Evolutionary conservation across 2,329 filamentous ascomycete species (phyloP).

Genomic region (Lachnellula occidentalis): DNA sequence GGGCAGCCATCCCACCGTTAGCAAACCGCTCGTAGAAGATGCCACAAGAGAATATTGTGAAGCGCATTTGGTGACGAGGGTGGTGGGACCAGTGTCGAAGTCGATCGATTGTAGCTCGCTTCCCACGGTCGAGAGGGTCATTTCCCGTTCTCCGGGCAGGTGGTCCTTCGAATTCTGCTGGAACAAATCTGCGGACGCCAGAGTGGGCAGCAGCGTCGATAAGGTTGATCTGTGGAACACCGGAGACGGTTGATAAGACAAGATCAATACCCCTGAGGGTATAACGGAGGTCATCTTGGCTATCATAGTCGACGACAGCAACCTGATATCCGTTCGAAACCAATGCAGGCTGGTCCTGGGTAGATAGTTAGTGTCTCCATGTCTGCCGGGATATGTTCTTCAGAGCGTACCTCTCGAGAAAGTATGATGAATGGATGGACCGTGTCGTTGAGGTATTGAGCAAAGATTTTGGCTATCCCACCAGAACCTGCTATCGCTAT

Average conservation of each 20-base stretch:
- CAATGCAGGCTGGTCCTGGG: constrained; percentile 34
- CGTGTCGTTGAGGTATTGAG: constrained; percentile 55
- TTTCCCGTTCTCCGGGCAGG: constrained; percentile 46
- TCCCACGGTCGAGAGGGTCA: constrained; percentile 58
- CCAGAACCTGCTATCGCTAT: constrained; percentile 58
- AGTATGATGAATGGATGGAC: constrained; percentile 66
- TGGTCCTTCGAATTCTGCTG: constrained; percentile 69
- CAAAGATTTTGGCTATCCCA: constrained; percentile 52
- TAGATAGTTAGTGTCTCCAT: constrained; percentile 6
- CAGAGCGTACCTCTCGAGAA: constrained; percentile 52
- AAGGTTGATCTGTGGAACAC: constrained; percentile 60
- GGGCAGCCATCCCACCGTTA: constrained; percentile 56
- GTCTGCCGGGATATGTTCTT: neutral
- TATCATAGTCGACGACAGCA: constrained; percentile 61
- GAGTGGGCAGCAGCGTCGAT: constrained; percentile 65
- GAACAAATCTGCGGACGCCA: constrained; percentile 63
- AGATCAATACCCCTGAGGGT: constrained; percentile 67
- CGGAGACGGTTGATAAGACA: constrained; percentile 68
- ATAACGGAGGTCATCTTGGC: constrained; percentile 53
- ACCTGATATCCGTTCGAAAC: constrained; percentile 52
- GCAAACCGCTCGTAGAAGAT: constrained; percentile 72
- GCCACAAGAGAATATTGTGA: constrained; percentile 68
- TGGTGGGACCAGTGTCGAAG: constrained; percentile 48
- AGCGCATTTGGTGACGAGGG: constrained; percentile 50
- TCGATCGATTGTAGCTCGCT: constrained; percentile 49